These are phyloP conservation scores for Domatiomyces globalis DNA, from an alignment of 2,329 filamentous ascomycete species.

Conservation along the genomic window DNA sequence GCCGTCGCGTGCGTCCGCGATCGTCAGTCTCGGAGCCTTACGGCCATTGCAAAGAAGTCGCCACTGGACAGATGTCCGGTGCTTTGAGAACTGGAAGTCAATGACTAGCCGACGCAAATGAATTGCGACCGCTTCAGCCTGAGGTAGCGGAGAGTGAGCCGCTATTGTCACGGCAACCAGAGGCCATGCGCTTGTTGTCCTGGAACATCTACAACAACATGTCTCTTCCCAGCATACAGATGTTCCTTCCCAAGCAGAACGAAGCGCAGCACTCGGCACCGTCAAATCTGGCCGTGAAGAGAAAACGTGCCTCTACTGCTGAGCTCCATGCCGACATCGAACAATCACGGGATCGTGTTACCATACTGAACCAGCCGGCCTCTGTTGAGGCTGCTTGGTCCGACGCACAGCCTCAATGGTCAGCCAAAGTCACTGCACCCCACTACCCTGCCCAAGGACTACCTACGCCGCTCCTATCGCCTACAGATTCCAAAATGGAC, in stretches of 20 bases:
- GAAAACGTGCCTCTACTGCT: background rate
- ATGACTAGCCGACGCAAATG: background rate
- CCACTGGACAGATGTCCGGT: background rate
- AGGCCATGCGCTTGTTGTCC: background rate
- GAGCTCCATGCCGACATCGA: background rate
- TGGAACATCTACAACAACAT: constrained; percentile 1
- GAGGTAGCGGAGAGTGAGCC: background rate
- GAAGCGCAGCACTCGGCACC: background rate
- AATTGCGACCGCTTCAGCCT: background rate
- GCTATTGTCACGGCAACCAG: background rate
- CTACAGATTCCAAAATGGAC: background rate
- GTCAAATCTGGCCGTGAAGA: background rate
- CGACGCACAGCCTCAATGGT: background rate
- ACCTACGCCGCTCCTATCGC: background rate
- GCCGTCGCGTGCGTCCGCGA: no score
- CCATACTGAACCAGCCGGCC: background rate
- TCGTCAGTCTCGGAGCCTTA: background rate
- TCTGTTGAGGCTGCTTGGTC: background rate
- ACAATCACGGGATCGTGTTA: background rate
- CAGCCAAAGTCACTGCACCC: background rate
- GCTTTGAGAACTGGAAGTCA: background rate
- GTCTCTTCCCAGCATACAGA: background rate
- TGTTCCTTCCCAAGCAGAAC: background rate
- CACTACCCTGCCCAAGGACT: background rate
- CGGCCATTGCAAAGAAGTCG: background rate